phyloP scores from a whole-genome alignment of 495 filamentous ascomycete genomes.

The Aspergillus avenaceus region DNA sequence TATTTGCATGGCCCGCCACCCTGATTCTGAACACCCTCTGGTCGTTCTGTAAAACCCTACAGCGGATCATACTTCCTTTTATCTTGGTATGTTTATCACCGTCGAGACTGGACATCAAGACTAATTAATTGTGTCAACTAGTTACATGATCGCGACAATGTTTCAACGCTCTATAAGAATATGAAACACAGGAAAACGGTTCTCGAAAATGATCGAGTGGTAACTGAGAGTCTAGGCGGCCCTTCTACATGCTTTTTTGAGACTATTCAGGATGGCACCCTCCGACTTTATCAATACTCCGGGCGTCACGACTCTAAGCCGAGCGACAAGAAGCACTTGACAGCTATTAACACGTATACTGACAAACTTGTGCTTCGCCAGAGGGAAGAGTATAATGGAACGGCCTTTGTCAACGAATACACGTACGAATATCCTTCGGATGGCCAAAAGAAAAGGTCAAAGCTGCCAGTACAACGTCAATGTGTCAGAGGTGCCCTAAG shows the following conservation, averaged over 20 bases:
- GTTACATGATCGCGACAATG: conserved; percentile 40
- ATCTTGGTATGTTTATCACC: conserved; percentile 26
- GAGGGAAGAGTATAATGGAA: conserved; percentile 39
- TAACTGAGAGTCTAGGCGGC: conserved; percentile 38
- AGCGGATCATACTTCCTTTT: conserved; percentile 42
- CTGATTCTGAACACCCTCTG: conserved; percentile 44
- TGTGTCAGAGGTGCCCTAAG: conserved; percentile 42
- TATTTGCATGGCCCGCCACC: conserved; percentile 35
- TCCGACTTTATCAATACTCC: conserved; percentile 41
- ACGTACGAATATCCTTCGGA: conserved; percentile 41
- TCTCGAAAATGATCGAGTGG: conserved; percentile 38
- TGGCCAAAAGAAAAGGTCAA: conserved; percentile 8
- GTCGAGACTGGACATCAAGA: not conserved
- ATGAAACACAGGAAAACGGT: conserved; percentile 41
- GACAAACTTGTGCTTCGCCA: conserved; percentile 41
- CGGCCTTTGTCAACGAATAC: conserved; percentile 42
- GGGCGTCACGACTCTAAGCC: conserved; percentile 42
- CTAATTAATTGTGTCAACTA: not conserved
- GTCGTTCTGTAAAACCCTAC: conserved; percentile 40
- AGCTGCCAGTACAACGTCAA: conserved; percentile 40
- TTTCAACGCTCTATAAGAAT: conserved; percentile 36
- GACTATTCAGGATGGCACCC: conserved; percentile 25
- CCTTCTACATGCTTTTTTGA: conserved; percentile 36
- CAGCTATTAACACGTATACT: conserved; percentile 42
- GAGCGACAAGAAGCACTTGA: conserved; percentile 29